Evolutionary conservation across 2,329 filamentous ascomycete genomes (phyloP).

Genomic region (Pestalotiopsis sp.): DNA sequence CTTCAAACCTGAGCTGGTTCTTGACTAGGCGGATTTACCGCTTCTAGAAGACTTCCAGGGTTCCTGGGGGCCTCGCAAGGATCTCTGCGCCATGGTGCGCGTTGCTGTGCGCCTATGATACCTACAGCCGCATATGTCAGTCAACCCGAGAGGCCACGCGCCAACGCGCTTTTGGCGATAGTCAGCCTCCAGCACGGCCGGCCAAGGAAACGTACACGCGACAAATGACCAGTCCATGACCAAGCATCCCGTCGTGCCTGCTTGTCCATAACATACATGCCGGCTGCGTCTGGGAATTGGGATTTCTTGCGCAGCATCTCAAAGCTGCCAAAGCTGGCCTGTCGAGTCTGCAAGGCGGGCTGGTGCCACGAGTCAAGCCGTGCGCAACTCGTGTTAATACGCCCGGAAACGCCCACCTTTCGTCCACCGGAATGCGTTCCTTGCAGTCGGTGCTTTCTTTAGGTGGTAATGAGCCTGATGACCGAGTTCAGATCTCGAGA

Average conservation of each 20-base stretch:
- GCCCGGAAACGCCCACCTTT: neutral
- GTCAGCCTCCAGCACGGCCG: neutral
- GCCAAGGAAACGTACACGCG: neutral
- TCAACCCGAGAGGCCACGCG: neutral
- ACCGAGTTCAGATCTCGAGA: neutral
- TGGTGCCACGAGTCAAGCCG: neutral
- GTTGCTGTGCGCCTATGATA: neutral
- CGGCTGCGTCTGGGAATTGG: neutral
- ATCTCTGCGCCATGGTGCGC: neutral
- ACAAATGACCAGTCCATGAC: neutral
- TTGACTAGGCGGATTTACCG: slow-evolving; percentile 9
- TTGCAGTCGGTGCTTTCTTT: neutral
- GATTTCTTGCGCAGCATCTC: neutral
- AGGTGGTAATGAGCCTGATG: neutral
- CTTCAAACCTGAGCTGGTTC: neutral
- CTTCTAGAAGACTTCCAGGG: slow-evolving; percentile 14
- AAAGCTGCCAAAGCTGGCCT: neutral
- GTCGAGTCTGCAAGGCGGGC: neutral
- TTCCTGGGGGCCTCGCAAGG: slow-evolving; percentile 9
- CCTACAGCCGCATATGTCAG: slow-evolving; percentile 1
- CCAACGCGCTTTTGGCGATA: neutral
- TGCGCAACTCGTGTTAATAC: neutral
- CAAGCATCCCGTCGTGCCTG: neutral
- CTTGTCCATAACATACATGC: neutral
- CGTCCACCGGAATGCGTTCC: neutral